phyloP scores from a whole-genome alignment of 768 basidiomycete species.

The Lanmaoa rubissima region DNA sequence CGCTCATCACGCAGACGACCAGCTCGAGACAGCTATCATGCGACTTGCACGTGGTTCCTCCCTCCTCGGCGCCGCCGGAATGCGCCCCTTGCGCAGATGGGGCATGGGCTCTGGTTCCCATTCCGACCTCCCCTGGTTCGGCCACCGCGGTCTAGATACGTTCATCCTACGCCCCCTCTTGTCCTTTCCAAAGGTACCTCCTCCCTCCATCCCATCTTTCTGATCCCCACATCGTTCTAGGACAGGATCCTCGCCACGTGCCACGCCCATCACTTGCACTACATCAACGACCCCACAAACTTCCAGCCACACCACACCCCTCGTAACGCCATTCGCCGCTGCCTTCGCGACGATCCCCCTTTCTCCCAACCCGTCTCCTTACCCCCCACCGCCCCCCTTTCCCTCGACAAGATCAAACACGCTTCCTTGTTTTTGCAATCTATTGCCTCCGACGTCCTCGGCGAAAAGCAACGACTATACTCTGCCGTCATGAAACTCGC shows the following conservation, averaged over 20 bases:
- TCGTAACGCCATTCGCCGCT: conserved; percentile 69
- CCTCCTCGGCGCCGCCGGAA: conserved; percentile 59
- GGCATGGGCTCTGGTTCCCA: conserved; percentile 63
- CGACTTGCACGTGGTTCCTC: conserved; percentile 60
- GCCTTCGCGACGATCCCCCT: conserved; percentile 23
- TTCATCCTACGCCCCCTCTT: conserved; percentile 78
- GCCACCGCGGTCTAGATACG: conserved; percentile 54
- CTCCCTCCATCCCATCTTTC: not conserved
- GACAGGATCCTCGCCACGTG: conserved; percentile 82
- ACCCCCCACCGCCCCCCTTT: conserved; percentile 33
- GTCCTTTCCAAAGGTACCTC: conserved; percentile 59
- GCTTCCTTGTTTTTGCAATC: conserved; percentile 31
- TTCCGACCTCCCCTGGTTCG: conserved; percentile 40
- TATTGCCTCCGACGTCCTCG: conserved; percentile 33
- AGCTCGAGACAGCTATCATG: conserved; percentile 79
- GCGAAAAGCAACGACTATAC: conserved; percentile 38
- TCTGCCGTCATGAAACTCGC: conserved; percentile 37
- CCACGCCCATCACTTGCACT: conserved; percentile 55
- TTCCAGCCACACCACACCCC: conserved; percentile 69
- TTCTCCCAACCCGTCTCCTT: conserved; percentile 17
- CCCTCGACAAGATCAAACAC: conserved; percentile 33
- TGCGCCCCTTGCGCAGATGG: conserved; percentile 66
- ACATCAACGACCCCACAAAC: conserved; percentile 69
- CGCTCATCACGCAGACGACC: conserved; percentile 82
- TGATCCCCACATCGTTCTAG: conserved; percentile 36